These are phyloP conservation scores for Rhodosporidiobolus odoratus DNA, from an alignment of 768 basidiomycete species.

Conservation along the genomic window DNA sequence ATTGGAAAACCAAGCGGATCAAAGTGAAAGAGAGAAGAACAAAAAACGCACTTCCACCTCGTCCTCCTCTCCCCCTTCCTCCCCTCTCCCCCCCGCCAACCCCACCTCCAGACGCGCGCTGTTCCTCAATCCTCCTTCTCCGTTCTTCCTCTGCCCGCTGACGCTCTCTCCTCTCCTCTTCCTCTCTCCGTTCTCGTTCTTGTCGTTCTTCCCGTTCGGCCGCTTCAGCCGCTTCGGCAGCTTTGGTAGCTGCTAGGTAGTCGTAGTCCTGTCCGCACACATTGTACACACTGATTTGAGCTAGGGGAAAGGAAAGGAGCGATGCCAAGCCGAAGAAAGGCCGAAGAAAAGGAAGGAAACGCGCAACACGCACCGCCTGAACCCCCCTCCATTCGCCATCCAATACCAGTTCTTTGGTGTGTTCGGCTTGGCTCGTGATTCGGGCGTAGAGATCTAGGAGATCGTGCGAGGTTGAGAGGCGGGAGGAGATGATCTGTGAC, in stretches of 20 bases:
- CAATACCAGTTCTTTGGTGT: slow-evolving; percentile 46
- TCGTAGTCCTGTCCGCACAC: slow-evolving; percentile 22
- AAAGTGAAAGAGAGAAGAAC: neutral
- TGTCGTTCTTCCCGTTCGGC: neutral
- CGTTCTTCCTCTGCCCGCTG: neutral
- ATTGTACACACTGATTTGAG: neutral
- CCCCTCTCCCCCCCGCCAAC: neutral
- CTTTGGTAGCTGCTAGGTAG: neutral
- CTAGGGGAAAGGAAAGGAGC: neutral
- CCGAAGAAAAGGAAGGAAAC: too few species aligned
- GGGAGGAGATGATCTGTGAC: slow-evolving; percentile 11
- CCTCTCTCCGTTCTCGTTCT: neutral
- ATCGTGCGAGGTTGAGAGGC: slow-evolving; percentile 43
- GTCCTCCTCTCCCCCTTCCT: neutral
- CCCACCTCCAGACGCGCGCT: neutral
- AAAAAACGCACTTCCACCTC: neutral
- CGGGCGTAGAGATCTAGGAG: slow-evolving; percentile 48
- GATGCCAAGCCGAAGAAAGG: neutral
- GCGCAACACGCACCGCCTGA: slow-evolving; percentile 41
- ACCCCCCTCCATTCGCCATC: slow-evolving; percentile 47
- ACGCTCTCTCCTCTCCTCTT: neutral
- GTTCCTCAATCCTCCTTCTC: neutral
- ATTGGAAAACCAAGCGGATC: too few species aligned
- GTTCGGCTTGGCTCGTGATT: slow-evolving; percentile 47
- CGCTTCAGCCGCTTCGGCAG: neutral